phyloP scores from a whole-genome alignment of 164 flowering plant genomes.

The Umbellularia californica region DNA sequence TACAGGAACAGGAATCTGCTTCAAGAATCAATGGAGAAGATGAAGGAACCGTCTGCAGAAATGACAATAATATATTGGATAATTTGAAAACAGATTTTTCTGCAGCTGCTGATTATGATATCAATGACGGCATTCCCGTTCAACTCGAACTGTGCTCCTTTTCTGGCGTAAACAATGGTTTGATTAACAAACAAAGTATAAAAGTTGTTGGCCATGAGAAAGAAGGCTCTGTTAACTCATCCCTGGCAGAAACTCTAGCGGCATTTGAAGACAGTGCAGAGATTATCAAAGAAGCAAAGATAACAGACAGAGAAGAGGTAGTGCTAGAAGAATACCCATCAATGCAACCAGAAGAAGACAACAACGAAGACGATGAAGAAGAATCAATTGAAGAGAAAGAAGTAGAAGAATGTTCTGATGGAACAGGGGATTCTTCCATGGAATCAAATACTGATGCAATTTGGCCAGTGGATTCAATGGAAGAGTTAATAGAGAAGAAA shows the following conservation, averaged over 20 bases:
- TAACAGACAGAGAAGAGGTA: background rate
- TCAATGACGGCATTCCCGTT: background rate
- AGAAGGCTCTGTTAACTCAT: background rate
- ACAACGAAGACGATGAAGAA: background rate
- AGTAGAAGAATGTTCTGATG: constrained; percentile 16
- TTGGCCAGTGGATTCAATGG: constrained; percentile 31
- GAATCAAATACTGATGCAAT: constrained; percentile 27
- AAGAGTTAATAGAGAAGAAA: constrained; percentile 4
- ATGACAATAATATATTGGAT: background rate
- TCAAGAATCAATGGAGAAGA: background rate
- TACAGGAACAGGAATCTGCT: background rate
- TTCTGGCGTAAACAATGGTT: background rate
- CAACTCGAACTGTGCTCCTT: background rate
- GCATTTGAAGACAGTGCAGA: background rate
- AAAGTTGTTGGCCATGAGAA: background rate
- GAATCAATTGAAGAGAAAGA: constrained; percentile 5
- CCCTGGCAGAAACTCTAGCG: background rate
- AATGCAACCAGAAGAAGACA: constrained; percentile 1
- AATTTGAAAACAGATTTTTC: background rate
- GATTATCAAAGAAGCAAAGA: background rate
- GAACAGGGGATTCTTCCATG: constrained; percentile 23
- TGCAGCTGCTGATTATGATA: background rate
- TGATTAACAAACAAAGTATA: background rate
- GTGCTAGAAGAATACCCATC: background rate
- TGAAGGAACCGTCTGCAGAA: background rate